A percentile compares a stretch with the other conserved stretches of the same genome.
Evolutionary conservation across 306 rosid genomes (phyloP).

Genomic region (Notholithocarpus densiflorus): DNA sequence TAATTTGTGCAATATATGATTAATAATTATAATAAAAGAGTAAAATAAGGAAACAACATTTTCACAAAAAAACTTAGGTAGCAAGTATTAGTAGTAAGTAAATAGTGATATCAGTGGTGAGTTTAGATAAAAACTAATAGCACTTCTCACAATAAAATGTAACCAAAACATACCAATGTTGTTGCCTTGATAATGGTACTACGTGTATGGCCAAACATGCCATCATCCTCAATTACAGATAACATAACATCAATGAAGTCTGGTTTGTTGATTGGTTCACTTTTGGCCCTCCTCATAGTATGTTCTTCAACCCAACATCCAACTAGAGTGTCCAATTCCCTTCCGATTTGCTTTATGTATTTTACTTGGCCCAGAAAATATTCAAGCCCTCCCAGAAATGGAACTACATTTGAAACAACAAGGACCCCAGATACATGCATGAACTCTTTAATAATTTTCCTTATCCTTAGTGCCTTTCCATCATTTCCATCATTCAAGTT

Average conservation of each 20-base stretch:
- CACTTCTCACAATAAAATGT: no score
- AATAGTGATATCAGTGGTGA: no score
- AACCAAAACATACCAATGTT: constrained; percentile 9
- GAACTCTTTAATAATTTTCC: no score
- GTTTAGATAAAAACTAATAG: no score
- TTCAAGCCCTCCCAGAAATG: constrained; percentile 18
- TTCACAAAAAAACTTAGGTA: no score
- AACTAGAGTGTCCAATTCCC: constrained; percentile 6
- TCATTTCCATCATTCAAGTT: no score
- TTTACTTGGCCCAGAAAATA: constrained; percentile 5
- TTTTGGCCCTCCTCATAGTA: background rate
- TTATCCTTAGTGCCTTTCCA: no score
- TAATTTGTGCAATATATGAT: no score
- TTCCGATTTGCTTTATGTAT: constrained; percentile 14
- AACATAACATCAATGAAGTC: constrained; percentile 33
- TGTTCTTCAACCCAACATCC: constrained; percentile 28
- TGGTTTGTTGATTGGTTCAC: background rate
- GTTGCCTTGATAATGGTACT: constrained; percentile 26
- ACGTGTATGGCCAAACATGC: background rate
- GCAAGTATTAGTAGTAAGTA: no score
- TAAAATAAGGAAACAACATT: no score
- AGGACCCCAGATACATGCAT: background rate
- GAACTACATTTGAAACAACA: background rate
- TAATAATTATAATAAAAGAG: no score
- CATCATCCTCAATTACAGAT: constrained; percentile 7